phyloP scores from a whole-genome alignment of 768 basidiomycete genomes.

The Mycena metata region DNA sequence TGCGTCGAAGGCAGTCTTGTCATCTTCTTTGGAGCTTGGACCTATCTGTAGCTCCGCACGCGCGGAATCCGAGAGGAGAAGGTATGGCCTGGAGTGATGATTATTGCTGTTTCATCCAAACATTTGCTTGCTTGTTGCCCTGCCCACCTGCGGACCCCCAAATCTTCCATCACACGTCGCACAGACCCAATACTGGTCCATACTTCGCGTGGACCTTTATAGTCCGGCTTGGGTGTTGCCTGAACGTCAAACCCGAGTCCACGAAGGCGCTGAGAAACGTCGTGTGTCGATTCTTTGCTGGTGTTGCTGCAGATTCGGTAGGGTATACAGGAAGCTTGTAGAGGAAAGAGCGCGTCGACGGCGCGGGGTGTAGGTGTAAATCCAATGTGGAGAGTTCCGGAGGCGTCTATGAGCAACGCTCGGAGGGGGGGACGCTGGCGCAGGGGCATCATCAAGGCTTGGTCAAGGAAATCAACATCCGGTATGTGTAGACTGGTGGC shows the following conservation, averaged over 20 bases:
- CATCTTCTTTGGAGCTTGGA: background rate
- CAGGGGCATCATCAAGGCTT: background rate
- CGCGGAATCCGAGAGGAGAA: slow-evolving; percentile 68
- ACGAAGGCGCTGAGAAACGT: slow-evolving; percentile 57
- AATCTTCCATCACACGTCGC: slow-evolving; percentile 56
- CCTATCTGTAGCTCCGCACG: slow-evolving; percentile 53
- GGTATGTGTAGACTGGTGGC: too few relatives aligned
- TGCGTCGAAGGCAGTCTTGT: slow-evolving; percentile 58
- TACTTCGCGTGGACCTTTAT: slow-evolving; percentile 50
- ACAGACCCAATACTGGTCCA: slow-evolving; percentile 78
- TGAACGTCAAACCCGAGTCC: slow-evolving; percentile 64
- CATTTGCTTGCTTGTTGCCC: background rate
- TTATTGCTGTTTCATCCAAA: slow-evolving; percentile 21
- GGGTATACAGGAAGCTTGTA: slow-evolving; percentile 52
- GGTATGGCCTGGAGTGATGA: slow-evolving; percentile 59
- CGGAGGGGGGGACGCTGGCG: slow-evolving; percentile 55
- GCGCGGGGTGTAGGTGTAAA: slow-evolving; percentile 62
- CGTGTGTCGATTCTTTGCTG: slow-evolving; percentile 70
- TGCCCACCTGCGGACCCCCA: slow-evolving; percentile 57
- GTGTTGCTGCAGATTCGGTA: slow-evolving; percentile 78
- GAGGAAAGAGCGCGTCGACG: slow-evolving; percentile 56
- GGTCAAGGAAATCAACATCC: too few relatives aligned
- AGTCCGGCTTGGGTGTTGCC: slow-evolving; percentile 35
- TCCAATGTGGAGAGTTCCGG: slow-evolving; percentile 75
- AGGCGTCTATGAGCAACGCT: slow-evolving; percentile 75